Base-by-base conservation (phyloP, 2,329 filamentous ascomycete species). In the Calonectria fujianensis region DNA sequence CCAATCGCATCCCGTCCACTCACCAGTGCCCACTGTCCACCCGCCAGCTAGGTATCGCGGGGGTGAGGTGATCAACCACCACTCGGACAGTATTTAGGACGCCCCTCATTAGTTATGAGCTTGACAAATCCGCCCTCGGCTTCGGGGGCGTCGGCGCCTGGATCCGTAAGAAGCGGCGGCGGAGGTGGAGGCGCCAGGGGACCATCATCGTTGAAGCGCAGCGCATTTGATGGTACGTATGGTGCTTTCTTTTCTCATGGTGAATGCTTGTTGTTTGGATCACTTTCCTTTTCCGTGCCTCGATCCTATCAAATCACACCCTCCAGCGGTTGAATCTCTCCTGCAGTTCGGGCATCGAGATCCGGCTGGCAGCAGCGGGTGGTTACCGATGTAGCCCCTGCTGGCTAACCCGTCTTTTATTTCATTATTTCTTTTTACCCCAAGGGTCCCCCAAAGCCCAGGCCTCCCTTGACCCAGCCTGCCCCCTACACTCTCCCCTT, bases 201-300 rank as follows among this genome's bases (percentile, higher is more conserved):
- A 48, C 76, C 75, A 79, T 85, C 85, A 35, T 83, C 70, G 54
- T 50, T 91, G 70, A 93, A 92, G 85, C 87, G 91, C 81, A 91
- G 88, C 78, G 89, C 89, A 48, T 92, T 92, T 86, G 90, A 92
- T 85, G 91, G 91, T 91, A 87, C 80, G 87, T 83, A 76, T 74
- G 50, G 29, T n/a, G 39, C 68, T 70, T 77, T 54, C 68, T 73
- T 69, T 72, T 45, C 61, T 64, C 76, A 72, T 24, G 27, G 51
- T 73, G 31, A 16, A 50, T 64, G 29, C 24, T 24, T 20, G 57
- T 54, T 41, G 54, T 69, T 11, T 61, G 16, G n/a, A 27, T 31
- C 68, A 54, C 29, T 35, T 37, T 57, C 39, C 27, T 68, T 61
- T 39, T 67, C 24, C 52, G 32, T 54, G 32, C 35, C 24, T 39